phyloP scores from a whole-genome alignment of 1,139 yeast genomes.

The Komagataea norvegica region DNA sequence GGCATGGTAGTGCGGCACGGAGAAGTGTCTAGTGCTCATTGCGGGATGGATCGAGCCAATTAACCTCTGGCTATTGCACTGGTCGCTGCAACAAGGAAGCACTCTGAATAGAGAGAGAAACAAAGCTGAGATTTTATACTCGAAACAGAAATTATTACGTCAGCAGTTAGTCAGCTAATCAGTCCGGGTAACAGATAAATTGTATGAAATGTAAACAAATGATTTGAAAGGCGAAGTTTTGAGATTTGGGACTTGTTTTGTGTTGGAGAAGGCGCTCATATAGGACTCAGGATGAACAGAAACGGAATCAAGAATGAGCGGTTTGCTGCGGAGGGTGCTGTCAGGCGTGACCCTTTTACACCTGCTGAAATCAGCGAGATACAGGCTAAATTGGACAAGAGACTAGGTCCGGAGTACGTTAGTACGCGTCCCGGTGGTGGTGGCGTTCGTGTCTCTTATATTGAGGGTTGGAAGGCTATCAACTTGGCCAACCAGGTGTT shows the following conservation, averaged over 20 bases:
- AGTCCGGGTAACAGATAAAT: constrained; percentile 3
- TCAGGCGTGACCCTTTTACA: constrained; percentile 13
- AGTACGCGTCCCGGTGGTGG: constrained; percentile 80
- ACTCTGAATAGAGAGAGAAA: background rate
- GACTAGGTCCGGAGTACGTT: constrained; percentile 87
- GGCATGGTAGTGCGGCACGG: constrained; percentile 33
- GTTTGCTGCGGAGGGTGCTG: background rate
- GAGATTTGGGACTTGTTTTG: too few relatives aligned
- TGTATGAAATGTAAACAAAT: constrained; percentile 4
- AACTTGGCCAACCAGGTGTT: constrained; percentile 75
- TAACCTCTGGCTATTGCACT: background rate
- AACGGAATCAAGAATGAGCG: constrained; percentile 7
- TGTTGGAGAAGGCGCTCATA: too few relatives aligned
- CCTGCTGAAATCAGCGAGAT: constrained; percentile 27
- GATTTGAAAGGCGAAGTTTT: constrained; percentile 1
- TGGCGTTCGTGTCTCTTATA: constrained; percentile 59
- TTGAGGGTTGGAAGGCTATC: constrained; percentile 80
- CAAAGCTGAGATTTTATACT: background rate
- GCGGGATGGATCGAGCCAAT: background rate
- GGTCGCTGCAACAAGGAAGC: background rate
- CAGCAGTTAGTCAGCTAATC: background rate
- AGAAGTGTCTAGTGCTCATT: constrained; percentile 8
- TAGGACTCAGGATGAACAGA: constrained; percentile 6
- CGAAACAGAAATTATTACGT: background rate
- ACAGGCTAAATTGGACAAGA: constrained; percentile 45